phyloP scores from a whole-genome alignment of 192 early-diverging fungal genomes.

The Linnemannia elongata region DNA sequence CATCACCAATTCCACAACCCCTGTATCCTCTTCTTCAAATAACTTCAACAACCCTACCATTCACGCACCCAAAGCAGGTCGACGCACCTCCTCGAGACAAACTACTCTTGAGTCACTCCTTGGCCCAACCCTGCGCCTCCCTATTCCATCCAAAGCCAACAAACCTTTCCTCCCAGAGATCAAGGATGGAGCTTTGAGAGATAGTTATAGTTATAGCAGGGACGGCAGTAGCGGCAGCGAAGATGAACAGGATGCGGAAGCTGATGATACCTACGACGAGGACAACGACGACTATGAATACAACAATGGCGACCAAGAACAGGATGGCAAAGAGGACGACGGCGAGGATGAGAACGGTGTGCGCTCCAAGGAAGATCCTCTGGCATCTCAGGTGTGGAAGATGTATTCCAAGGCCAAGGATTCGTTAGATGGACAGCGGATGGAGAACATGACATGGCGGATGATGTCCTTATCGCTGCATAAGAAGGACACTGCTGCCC shows the following conservation, averaged over 20 bases:
- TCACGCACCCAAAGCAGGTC: background rate
- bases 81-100: background rate
- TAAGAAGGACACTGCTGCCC: constrained; percentile 37
- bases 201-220: background rate
- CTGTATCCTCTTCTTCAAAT: too few relatives aligned
- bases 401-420: constrained; percentile 80
- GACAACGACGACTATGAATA: background rate
- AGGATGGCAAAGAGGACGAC: background rate
- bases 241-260: background rate
- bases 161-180: background rate
- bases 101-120: constrained; percentile 12
- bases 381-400: constrained; percentile 74
- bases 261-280: background rate
- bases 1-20: background rate
- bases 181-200: background rate
- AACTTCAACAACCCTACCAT: background rate
- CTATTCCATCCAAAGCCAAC: background rate
- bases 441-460: constrained; percentile 87
- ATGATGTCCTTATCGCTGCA: constrained; percentile 77
- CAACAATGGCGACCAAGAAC: background rate
- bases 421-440: constrained; percentile 74
- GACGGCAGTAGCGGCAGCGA: background rate
- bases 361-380: constrained; percentile 45
- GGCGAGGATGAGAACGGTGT: background rate
- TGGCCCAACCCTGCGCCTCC: constrained; percentile 20